Conservation (phyloP, 805 yeast genomes). For the Candida ponderosae region DNA sequence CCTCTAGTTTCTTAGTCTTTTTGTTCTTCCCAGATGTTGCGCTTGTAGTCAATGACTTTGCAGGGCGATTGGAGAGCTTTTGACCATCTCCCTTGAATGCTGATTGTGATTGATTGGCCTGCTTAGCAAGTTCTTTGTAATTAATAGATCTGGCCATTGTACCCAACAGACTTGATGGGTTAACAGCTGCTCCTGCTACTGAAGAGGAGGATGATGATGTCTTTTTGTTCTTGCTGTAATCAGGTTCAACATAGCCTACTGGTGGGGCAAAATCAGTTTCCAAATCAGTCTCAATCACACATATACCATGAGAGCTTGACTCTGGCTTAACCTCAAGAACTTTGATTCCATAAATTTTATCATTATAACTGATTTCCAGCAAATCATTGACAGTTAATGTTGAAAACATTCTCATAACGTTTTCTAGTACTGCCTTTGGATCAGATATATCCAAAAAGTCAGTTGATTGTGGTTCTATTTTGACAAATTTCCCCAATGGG, state of each 20-base stretch:
- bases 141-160: slow-evolving; percentile 73
- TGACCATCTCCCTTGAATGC: slow-evolving; percentile 57
- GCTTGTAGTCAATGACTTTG: slow-evolving; percentile 11
- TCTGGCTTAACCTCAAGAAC: slow-evolving; percentile 87
- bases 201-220: background rate
- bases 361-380: slow-evolving; percentile 79
- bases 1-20: slow-evolving; percentile 15
- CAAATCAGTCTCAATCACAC: slow-evolving; percentile 94
- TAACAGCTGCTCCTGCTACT: slow-evolving; percentile 5
- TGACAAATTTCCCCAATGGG: slow-evolving; percentile 82
- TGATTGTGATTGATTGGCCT: slow-evolving; percentile 23
- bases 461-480: slow-evolving; percentile 90
- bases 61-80: slow-evolving; percentile 57
- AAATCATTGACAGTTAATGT: slow-evolving; percentile 80
- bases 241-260: slow-evolving; percentile 95
- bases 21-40: slow-evolving; percentile 3
- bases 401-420: slow-evolving; percentile 82
- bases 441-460: slow-evolving; percentile 91
- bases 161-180: slow-evolving; percentile 38
- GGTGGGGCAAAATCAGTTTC: slow-evolving; percentile 99
- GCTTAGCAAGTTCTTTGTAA: slow-evolving; percentile 50
- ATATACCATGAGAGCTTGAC: slow-evolving; percentile 54
- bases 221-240: slow-evolving; percentile 31
- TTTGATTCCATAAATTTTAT: slow-evolving; percentile 66
- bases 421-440: slow-evolving; percentile 94